phyloP scores from a whole-genome alignment of 257 asterid genomes.

The Solanum rostratum region DNA sequence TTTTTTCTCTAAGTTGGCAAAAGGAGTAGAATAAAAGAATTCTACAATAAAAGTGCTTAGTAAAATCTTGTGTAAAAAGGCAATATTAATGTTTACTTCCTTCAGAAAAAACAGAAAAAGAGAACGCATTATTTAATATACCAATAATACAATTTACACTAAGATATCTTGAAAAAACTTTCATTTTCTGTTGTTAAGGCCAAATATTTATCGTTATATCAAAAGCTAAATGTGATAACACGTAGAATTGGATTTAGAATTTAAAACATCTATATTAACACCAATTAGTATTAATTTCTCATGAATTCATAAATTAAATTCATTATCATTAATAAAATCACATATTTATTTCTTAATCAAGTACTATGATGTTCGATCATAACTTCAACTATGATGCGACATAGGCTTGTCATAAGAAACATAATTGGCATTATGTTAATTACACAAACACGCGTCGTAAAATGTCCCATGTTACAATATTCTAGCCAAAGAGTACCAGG shows the following conservation, averaged over 20 bases:
- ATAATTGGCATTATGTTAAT: neutral
- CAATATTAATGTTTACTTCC: neutral
- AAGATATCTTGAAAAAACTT: neutral
- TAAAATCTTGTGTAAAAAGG: neutral
- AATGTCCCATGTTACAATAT: neutral
- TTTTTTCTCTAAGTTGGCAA: neutral
- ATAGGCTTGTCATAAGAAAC: too few species aligned
- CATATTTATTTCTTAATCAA: neutral
- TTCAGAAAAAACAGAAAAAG: too few species aligned
- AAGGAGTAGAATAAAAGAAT: conserved; percentile 19
- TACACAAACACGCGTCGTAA: neutral
- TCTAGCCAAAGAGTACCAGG: neutral
- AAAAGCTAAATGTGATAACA: neutral
- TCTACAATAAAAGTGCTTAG: neutral
- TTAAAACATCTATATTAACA: neutral
- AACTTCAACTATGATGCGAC: too few species aligned
- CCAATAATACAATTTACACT: neutral
- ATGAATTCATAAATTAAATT: neutral
- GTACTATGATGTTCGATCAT: too few species aligned
- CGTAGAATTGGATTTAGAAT: neutral
- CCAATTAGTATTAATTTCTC: neutral
- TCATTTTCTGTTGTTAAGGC: neutral
- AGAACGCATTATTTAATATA: neutral
- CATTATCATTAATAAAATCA: neutral
- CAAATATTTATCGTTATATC: neutral